Base-by-base conservation (phyloP, 2,329 filamentous ascomycete species). In the Trichoderma atroviride region DNA sequence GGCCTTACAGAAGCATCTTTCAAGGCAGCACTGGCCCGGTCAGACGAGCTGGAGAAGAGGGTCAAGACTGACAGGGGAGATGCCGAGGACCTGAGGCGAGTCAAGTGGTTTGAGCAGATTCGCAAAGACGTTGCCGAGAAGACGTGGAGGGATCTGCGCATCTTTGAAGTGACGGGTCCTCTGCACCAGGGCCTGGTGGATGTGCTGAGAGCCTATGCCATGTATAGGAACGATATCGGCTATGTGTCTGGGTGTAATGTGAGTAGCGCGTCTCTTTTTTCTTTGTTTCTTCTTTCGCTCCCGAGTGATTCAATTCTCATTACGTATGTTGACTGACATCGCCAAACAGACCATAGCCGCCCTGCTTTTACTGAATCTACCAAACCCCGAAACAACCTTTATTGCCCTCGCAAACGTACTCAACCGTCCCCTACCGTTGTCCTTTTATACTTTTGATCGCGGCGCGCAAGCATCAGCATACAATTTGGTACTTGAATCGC, bases 141-240 rank as follows among this genome's bases (percentile, higher is more conserved):
- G 40, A 92, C 91, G 1, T 94, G 91, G 83, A 85, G 86, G 2
- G 91, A 94, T 68, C 81, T 94, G 57, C 88, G 88, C 73, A 91
- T 94, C 76, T 95, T 94, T 76, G 86, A 90, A 74, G 80, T 83
- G 6, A 86, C 81, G 19, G 89, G 87, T 0, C 91, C 92, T 1
- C 81, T 94, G 13, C 88, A 94, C 76, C 83, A 88, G 69, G 84
- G 86, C 47, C 82, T 96, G 35, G 82, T 91, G 22, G 89, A 95
- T 76, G 88, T 96, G 11, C 83, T 95, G 70, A 89, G 89, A 74
- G 93, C 92, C 7, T 95, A 95, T 79, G 85, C 89, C 67, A 91
- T 93, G 87, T 96, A 96, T 79, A 87, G 92, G 71, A 91, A 89
- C 73, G 92, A 96, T 76, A 91, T 95, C 75, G 91, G 92, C 71